phyloP scores from a whole-genome alignment of 2,329 filamentous ascomycete genomes.

The Escovopsis sp. region DNA sequence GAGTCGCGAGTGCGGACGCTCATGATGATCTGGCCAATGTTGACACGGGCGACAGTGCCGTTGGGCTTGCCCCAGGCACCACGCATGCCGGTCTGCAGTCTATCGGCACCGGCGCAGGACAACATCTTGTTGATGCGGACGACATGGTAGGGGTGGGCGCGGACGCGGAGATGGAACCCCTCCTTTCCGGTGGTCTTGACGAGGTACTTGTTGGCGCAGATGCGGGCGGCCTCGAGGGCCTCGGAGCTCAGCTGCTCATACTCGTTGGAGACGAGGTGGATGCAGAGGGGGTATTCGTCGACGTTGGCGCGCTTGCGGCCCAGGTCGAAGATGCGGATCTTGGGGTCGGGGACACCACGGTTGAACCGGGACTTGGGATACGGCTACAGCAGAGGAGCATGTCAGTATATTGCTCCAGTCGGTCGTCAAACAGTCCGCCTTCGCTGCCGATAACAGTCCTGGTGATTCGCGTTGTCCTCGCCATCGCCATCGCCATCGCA shows the following conservation, averaged over 20 bases:
- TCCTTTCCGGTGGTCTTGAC: slow-evolving; percentile 60
- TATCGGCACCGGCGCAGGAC: slow-evolving; percentile 99
- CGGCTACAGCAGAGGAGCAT: slow-evolving; percentile 37
- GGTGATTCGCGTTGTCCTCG: too few relatives aligned
- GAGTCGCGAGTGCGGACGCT: slow-evolving; percentile 93
- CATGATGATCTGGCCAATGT: slow-evolving; percentile 99
- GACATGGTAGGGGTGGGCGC: slow-evolving; percentile 98
- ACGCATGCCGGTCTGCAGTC: slow-evolving; percentile 99
- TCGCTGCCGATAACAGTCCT: too few relatives aligned
- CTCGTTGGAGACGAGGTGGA: slow-evolving; percentile 99
- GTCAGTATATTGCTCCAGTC: slow-evolving; percentile 7
- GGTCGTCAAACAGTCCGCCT: too few relatives aligned
- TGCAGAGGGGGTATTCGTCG: slow-evolving; percentile 98
- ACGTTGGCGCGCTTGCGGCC: slow-evolving; percentile 97
- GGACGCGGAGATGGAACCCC: slow-evolving; percentile 58
- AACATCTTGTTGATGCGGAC: slow-evolving; percentile 99
- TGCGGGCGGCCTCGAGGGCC: slow-evolving; percentile 98
- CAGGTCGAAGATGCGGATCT: slow-evolving; percentile 96
- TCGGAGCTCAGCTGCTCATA: slow-evolving; percentile 99
- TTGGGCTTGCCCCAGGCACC: slow-evolving; percentile 99
- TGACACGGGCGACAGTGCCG: slow-evolving; percentile 97
- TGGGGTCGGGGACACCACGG: slow-evolving; percentile 83
- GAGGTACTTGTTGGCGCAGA: slow-evolving; percentile 98
- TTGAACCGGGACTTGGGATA: slow-evolving; percentile 99
- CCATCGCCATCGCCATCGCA: too few relatives aligned